phyloP scores from a whole-genome alignment of 805 yeast genomes.

The Yarrowia sp. region DNA sequence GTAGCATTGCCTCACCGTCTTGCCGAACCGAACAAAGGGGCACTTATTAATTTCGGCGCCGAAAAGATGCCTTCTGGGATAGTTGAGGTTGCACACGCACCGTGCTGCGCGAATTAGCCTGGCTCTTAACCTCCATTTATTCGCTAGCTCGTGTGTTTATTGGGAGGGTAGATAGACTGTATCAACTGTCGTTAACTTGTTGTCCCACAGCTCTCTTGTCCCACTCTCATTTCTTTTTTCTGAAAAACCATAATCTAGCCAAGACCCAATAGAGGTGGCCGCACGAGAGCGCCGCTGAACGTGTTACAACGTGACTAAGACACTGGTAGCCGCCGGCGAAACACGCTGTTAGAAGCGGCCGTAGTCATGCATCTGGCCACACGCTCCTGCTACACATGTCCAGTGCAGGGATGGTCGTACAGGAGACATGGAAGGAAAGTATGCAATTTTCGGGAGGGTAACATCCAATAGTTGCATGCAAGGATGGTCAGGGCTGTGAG shows the following conservation, averaged over 20 bases:
- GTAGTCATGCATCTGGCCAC: not conserved
- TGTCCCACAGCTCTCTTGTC: not conserved
- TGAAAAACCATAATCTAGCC: slow-evolving; percentile 4
- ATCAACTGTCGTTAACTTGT: not conserved
- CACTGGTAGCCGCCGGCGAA: not conserved
- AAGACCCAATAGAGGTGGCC: slow-evolving; percentile 20
- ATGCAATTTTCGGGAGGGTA: not conserved
- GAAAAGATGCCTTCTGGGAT: too few relatives aligned
- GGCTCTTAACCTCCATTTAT: too few relatives aligned
- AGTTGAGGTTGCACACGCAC: too few relatives aligned
- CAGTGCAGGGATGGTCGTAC: not conserved
- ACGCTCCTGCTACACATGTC: not conserved
- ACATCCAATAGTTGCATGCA: not conserved
- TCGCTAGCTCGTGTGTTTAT: too few relatives aligned
- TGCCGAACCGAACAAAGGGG: slow-evolving; percentile 1
- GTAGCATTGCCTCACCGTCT: not conserved
- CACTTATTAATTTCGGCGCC: not conserved
- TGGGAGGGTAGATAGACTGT: not conserved
- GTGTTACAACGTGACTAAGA: slow-evolving; percentile 14
- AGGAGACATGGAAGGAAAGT: not conserved
- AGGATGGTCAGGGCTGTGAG: slow-evolving; percentile 22
- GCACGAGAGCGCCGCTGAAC: not conserved
- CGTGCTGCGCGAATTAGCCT: too few relatives aligned
- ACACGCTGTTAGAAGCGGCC: not conserved
- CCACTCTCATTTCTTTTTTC: not conserved